A percentile compares a stretch with the other conserved stretches of the same genome.
phyloP scores from a whole-genome alignment of 2,329 filamentous ascomycete genomes.

The Esteya vermicola region DNA sequence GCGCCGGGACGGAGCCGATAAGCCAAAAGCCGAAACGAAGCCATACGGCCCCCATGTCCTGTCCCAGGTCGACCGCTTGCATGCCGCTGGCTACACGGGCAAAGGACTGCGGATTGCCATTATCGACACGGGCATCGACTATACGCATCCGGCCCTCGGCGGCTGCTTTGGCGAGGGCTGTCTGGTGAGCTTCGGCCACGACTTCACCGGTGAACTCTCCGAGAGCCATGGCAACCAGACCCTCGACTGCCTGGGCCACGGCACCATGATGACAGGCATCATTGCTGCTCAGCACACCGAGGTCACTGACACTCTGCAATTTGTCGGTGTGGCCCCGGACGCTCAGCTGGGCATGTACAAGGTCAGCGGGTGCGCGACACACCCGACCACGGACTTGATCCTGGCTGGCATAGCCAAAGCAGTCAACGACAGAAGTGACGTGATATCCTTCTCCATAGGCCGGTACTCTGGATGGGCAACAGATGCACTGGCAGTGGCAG shows the following conservation, averaged over 20 bases:
- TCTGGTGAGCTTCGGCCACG: slow-evolving; percentile 8
- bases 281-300: slow-evolving; percentile 45
- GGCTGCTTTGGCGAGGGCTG: slow-evolving; percentile 13
- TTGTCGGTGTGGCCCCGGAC: slow-evolving; percentile 41
- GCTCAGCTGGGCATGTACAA: slow-evolving; percentile 42
- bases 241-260: slow-evolving; percentile 35
- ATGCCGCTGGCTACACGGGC: slow-evolving; percentile 34
- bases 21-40: too few relatives aligned
- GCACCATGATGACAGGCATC: slow-evolving; percentile 48
- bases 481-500: too few relatives aligned
- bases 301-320: slow-evolving; percentile 19
- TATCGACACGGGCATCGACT: slow-evolving; percentile 30
- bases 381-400: too few relatives aligned
- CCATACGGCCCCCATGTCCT: slow-evolving; percentile 37
- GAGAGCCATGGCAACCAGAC: slow-evolving; percentile 35
- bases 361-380: slow-evolving; percentile 46
- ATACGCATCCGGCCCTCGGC: slow-evolving; percentile 18
- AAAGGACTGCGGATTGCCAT: slow-evolving; percentile 35
- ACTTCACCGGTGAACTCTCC: slow-evolving; percentile 19
- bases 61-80: slow-evolving; percentile 42
- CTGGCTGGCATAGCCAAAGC: too few relatives aligned
- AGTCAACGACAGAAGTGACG: too few relatives aligned
- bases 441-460: too few relatives aligned
- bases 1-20: too few relatives aligned
- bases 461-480: too few relatives aligned